Evolutionary conservation across 1,284 basidiomycete species (phyloP), one percentile per base, ranked within the genome.

Genomic region (Austroboletus niveus): DNA sequence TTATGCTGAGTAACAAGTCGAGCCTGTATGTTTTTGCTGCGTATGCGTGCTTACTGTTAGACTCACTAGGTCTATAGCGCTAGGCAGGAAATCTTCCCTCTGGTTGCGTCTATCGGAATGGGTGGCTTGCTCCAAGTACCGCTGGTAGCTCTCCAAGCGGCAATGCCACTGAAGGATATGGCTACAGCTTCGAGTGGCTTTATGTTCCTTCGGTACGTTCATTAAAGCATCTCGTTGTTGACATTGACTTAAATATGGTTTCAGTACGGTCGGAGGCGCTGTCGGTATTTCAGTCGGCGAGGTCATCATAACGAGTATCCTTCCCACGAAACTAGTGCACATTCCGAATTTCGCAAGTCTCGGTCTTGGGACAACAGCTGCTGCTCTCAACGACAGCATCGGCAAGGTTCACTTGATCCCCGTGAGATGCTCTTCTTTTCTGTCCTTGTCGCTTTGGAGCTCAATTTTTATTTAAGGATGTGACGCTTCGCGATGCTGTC

Each of bases 91-190:
- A 35, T 88, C 3, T 86, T 75, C 59, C 82, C 84, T 4, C 61
- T 89, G 17, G 67, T 90, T n/a, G 72, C 80, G 8, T 77, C 81
- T 6, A 8, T 83, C 2, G 87, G 87, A 0, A 63, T 84, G 24
- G 87, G 86, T 2, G 76, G 73, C 56, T 65, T 88, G 41, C 87
- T 87, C 74, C 84, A 85, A 68, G 77, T 82, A 8, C 86, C 87
- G 0, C 68, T 89, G 11, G 82, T 90, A 52, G 85, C 76, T 17
- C 68, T 91, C 12, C 89, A 92, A 70, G 87, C 87, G 1, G 85
- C 88, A 0, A 91, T 92, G 87, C 89, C 89, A 0, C 60, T 88
- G 24, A 85, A 83, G 59, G 87, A 91, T 59, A 88, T 91, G 87
- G 85, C 88, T 2, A 89, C 89, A 0, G 83, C 80, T 53, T 89